phyloP scores from a whole-genome alignment of 139 green algal genomes.

The Nannochloris sp. region DNA sequence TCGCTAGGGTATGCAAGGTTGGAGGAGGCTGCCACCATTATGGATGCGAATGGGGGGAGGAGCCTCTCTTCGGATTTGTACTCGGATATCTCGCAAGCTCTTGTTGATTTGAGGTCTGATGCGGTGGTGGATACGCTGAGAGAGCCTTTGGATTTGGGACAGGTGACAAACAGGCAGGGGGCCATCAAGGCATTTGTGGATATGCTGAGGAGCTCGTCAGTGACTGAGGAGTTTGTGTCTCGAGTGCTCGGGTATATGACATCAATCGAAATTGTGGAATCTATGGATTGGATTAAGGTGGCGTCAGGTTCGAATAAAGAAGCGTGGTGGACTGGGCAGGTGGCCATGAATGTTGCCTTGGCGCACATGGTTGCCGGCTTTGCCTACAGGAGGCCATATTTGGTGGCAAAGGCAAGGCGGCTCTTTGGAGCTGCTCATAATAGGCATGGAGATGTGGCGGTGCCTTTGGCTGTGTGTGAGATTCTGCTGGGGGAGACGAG shows the following conservation, averaged over 20 bases:
- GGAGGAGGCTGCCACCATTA: slow-evolving; percentile 46
- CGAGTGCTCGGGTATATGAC: slow-evolving; percentile 27
- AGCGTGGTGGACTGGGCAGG: slow-evolving; percentile 37
- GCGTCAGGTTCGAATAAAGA: background rate
- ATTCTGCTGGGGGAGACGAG: slow-evolving; percentile 25
- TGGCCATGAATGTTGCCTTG: slow-evolving; percentile 36
- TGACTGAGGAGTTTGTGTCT: slow-evolving; percentile 1
- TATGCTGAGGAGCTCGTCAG: background rate
- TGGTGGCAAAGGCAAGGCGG: slow-evolving; percentile 24
- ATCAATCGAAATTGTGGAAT: slow-evolving; percentile 33
- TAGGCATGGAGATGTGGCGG: slow-evolving; percentile 4
- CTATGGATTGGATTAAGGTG: slow-evolving; percentile 44
- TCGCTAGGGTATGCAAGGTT: slow-evolving; percentile 30
- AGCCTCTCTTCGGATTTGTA: slow-evolving; percentile 38
- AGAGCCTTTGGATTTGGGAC: slow-evolving; percentile 19
- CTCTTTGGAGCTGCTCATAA: slow-evolving; percentile 10
- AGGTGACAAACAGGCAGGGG: slow-evolving; percentile 3
- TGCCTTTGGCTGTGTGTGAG: slow-evolving; percentile 26
- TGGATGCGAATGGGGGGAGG: background rate
- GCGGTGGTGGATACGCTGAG: slow-evolving; percentile 36
- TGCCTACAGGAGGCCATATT: slow-evolving; percentile 34
- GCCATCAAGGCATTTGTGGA: slow-evolving; percentile 4
- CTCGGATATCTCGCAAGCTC: slow-evolving; percentile 33
- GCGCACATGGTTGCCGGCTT: slow-evolving; percentile 56
- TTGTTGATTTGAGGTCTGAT: slow-evolving; percentile 34